Conservation (phyloP, 2,329 filamentous ascomycete species). For the Aciculosporium take region DNA sequence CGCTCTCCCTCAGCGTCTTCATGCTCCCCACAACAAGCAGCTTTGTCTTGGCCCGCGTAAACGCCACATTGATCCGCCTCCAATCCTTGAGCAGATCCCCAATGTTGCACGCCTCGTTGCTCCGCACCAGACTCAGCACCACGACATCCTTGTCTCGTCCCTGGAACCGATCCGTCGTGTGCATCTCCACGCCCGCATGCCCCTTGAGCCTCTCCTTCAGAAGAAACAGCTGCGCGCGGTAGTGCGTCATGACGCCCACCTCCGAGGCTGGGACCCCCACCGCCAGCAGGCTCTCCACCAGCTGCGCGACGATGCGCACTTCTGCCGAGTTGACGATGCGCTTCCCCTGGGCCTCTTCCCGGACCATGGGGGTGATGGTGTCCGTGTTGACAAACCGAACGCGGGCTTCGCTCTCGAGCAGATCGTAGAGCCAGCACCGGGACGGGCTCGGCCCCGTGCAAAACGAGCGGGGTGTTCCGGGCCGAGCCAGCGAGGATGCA, state of each 20-base stretch:
- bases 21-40: conserved; percentile 75
- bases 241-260: conserved; percentile 93
- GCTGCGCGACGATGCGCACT: conserved; percentile 59
- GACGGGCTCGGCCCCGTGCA: conserved; percentile 37
- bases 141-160: conserved; percentile 91
- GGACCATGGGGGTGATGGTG: conserved; percentile 43
- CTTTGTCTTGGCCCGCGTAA: conserved; percentile 87
- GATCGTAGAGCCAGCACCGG: conserved; percentile 62
- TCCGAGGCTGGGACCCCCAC: conserved; percentile 60
- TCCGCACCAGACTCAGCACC: conserved; percentile 74
- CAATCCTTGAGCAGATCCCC: conserved; percentile 86
- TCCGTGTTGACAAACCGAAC: conserved; percentile 89
- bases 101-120: conserved; percentile 69
- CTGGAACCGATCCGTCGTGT: conserved; percentile 94
- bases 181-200: conserved; percentile 63
- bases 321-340: conserved; percentile 84
- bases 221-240: conserved; percentile 78
- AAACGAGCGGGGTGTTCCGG: conserved; percentile 30
- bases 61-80: conserved; percentile 87
- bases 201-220: conserved; percentile 58
- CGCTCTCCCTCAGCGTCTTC: conserved; percentile 60
- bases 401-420: conserved; percentile 55
- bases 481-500: conserved; percentile 27
- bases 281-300: conserved; percentile 65
- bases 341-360: conserved; percentile 65